A percentile compares a stretch with the other conserved stretches of the same genome.
Conservation (phyloP, 352 stramenopile species). For the Phytophthora lateralis region DNA sequence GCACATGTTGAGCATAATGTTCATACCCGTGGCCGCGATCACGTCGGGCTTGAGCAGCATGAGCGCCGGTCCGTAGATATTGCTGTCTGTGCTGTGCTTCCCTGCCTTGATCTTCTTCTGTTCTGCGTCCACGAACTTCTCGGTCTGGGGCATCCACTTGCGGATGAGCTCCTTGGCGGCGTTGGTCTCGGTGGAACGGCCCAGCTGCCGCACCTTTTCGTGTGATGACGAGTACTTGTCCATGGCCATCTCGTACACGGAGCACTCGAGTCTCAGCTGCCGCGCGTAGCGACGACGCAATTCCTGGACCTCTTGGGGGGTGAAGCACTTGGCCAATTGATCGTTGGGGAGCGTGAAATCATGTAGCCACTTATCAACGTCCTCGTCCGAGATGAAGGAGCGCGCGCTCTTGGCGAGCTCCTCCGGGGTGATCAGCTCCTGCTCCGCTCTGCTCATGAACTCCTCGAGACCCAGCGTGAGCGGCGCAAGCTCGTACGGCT, state of each 20-base stretch:
- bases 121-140: conserved; percentile 53
- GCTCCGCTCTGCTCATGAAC: conserved; percentile 14
- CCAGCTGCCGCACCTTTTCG: conserved; percentile 56
- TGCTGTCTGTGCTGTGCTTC: conserved; percentile 73
- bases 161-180: conserved; percentile 64
- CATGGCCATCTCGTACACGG: conserved; percentile 83
- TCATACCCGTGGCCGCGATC: conserved; percentile 63
- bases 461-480: conserved; percentile 32
- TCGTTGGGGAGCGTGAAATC: conserved; percentile 60
- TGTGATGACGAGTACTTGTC: conserved; percentile 61
- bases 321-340: conserved; percentile 54
- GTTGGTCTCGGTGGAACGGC: conserved; percentile 56
- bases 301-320: conserved; percentile 52
- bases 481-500: conserved; percentile 39
- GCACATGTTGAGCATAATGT: conserved; percentile 76
- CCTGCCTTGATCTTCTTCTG: conserved; percentile 55
- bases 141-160: conserved; percentile 57
- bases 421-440: conserved; percentile 16
- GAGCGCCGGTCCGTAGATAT: conserved; percentile 73
- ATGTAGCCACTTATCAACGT: conserved; percentile 79
- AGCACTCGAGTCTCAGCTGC: conserved; percentile 79
- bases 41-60: conserved; percentile 61
- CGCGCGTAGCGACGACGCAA: conserved; percentile 73
- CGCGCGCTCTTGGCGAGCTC: conserved; percentile 28
- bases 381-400: conserved; percentile 61